Evolutionary conservation across 371 early-diverging fungal species (phyloP).

Genomic region (Mycotypha africana): DNA sequence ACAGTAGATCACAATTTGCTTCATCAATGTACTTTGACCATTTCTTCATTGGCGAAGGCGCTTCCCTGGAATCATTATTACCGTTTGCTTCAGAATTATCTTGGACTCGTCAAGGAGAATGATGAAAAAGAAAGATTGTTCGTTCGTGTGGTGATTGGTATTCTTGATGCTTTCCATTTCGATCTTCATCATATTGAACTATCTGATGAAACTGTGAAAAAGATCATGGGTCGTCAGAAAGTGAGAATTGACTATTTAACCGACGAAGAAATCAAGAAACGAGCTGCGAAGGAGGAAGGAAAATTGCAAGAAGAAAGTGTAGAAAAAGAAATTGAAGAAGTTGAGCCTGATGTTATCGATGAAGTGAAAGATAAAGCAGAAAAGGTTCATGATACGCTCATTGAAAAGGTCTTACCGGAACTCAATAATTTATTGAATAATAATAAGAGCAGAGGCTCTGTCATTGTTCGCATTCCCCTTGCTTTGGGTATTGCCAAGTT

Average conservation of each 20-base stretch:
- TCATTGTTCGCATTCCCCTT: conserved; percentile 80
- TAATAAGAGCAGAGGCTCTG: conserved; percentile 65
- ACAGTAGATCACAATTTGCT: conserved; percentile 68
- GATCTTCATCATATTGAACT: conserved; percentile 59
- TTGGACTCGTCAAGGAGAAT: conserved; percentile 59
- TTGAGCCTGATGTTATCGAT: conserved; percentile 4
- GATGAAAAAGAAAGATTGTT: conserved; percentile 69
- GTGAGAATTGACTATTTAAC: conserved; percentile 41
- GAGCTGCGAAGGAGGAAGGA: conserved; percentile 29
- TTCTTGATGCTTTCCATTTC: conserved; percentile 91
- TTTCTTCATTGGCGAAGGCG: conserved; percentile 62
- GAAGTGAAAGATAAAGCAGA: conserved; percentile 41
- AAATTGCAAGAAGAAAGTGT: conserved; percentile 13
- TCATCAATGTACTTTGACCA: conserved; percentile 70
- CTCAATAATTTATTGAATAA: conserved; percentile 65
- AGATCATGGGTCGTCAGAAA: conserved; percentile 38
- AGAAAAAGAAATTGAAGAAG: conserved; percentile 23
- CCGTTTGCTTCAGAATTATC: conserved; percentile 62
- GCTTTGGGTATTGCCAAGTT: conserved; percentile 83
- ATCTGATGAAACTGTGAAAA: conserved; percentile 35
- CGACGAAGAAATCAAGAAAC: conserved; percentile 20
- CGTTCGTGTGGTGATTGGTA: conserved; percentile 70
- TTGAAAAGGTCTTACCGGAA: conserved; percentile 72
- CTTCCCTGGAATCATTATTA: conserved; percentile 87
- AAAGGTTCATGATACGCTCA: conserved; percentile 65